These are phyloP conservation scores for Tylopilus sp. DNA, from an alignment of 1,284 basidiomycete genomes.

Conservation along the genomic window DNA sequence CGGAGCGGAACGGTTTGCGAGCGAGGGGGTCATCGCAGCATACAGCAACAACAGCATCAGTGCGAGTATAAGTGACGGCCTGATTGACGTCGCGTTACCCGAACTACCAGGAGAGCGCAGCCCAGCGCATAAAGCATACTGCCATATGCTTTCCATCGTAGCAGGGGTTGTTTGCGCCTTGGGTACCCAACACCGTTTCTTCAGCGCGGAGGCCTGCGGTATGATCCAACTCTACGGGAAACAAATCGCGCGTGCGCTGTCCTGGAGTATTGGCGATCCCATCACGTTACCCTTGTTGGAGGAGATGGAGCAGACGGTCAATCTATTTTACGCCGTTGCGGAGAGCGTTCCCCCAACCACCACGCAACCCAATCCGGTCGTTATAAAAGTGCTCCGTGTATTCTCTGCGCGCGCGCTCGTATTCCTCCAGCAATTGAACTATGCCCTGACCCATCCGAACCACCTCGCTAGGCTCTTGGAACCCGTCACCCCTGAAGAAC, in stretches of 20 bases:
- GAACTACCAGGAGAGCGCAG: slow-evolving; percentile 71
- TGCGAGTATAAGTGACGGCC: slow-evolving; percentile 67
- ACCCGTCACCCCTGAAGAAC: slow-evolving; percentile 75
- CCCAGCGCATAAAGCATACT: slow-evolving; percentile 78
- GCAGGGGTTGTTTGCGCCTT: slow-evolving; percentile 68
- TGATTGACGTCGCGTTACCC: slow-evolving; percentile 64
- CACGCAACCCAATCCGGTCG: slow-evolving; percentile 42
- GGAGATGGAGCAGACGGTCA: slow-evolving; percentile 76
- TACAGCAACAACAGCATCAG: slow-evolving; percentile 84
- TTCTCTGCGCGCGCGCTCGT: slow-evolving; percentile 65
- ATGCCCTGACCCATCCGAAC: slow-evolving; percentile 87
- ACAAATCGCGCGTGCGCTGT: slow-evolving; percentile 73
- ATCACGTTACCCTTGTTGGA: slow-evolving; percentile 72
- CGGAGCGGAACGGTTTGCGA: slow-evolving; percentile 82
- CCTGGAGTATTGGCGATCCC: slow-evolving; percentile 75
- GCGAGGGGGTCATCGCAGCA: slow-evolving; percentile 76
- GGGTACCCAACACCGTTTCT: slow-evolving; percentile 72
- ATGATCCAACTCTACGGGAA: slow-evolving; percentile 82
- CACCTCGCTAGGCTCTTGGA: slow-evolving; percentile 80
- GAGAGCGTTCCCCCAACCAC: slow-evolving; percentile 40
- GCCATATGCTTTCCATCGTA: slow-evolving; percentile 79
- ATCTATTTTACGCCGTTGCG: slow-evolving; percentile 71
- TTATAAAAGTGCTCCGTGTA: slow-evolving; percentile 59
- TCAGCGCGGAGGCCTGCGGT: slow-evolving; percentile 81
- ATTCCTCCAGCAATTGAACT: slow-evolving; percentile 85